Percentiles rank a stretch among this genome's conserved stretches.
phyloP scores from a whole-genome alignment of 2,329 filamentous ascomycete genomes.

The Dactylellina parvicollis region DNA sequence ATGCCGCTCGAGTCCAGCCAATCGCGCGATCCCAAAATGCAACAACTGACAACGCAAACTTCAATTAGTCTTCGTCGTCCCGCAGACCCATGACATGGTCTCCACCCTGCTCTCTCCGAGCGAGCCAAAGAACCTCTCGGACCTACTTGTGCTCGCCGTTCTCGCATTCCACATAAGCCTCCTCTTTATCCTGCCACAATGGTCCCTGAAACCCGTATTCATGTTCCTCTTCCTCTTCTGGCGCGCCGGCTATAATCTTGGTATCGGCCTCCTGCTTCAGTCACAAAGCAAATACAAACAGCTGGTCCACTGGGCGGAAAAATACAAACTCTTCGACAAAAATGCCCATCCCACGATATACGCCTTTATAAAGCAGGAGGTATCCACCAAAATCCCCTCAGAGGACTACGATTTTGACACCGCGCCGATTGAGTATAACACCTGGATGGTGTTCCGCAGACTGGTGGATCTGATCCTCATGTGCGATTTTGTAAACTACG shows the following conservation, averaged over 20 bases:
- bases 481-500: slow-evolving; percentile 98
- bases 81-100: slow-evolving; percentile 98
- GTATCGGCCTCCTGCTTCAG: slow-evolving; percentile 88
- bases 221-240: slow-evolving; percentile 89
- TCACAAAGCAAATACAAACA: slow-evolving; percentile 89
- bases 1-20: slow-evolving; percentile 61
- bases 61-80: slow-evolving; percentile 87
- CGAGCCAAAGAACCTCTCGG: slow-evolving; percentile 93
- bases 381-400: slow-evolving; percentile 91
- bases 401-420: slow-evolving; percentile 89
- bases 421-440: slow-evolving; percentile 97
- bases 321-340: slow-evolving; percentile 84
- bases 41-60: slow-evolving; percentile 51
- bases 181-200: slow-evolving; percentile 76
- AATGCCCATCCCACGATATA: slow-evolving; percentile 83
- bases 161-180: slow-evolving; percentile 78
- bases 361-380: slow-evolving; percentile 82
- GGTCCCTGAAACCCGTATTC: slow-evolving; percentile 78
- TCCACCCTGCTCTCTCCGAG: slow-evolving; percentile 93
- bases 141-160: slow-evolving; percentile 80
- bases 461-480: slow-evolving; percentile 97
- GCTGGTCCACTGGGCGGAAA: slow-evolving; percentile 86
- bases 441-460: slow-evolving; percentile 94
- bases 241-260: slow-evolving; percentile 90
- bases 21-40: slow-evolving; percentile 29